Conservation (phyloP, 1,284 basidiomycete species). For the Tylopilus sp. region DNA sequence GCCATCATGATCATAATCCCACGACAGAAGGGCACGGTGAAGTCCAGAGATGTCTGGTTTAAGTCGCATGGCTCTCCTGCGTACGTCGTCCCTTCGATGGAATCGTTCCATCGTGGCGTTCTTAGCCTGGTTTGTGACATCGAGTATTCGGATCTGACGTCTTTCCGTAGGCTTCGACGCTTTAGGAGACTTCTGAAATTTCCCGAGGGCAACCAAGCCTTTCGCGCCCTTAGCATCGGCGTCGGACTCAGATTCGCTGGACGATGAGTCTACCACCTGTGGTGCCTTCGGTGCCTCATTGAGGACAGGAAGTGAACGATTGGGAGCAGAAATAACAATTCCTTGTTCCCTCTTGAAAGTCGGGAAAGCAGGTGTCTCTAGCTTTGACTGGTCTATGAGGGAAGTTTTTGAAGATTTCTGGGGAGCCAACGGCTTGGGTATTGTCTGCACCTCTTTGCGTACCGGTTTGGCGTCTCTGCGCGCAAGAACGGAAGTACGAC, state of each 20-base stretch:
- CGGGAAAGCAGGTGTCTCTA: slow-evolving; percentile 33
- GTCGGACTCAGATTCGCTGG: slow-evolving; percentile 50
- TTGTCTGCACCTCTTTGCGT: slow-evolving; percentile 26
- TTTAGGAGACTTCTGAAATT: slow-evolving; percentile 60
- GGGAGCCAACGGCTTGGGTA: slow-evolving; percentile 13
- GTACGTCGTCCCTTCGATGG: slow-evolving; percentile 57
- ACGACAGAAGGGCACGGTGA: slow-evolving; percentile 79
- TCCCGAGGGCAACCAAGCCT: slow-evolving; percentile 58
- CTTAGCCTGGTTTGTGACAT: slow-evolving; percentile 44
- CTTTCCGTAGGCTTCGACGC: slow-evolving; percentile 55
- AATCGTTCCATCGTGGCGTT: slow-evolving; percentile 49
- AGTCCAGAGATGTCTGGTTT: slow-evolving; percentile 81
- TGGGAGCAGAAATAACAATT: slow-evolving; percentile 16
- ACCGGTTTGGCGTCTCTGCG: slow-evolving; percentile 16
- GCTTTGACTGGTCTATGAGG: slow-evolving; percentile 36
- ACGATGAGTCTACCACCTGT: slow-evolving; percentile 33
- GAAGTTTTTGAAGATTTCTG: slow-evolving; percentile 25
- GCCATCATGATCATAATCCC: slow-evolving; percentile 77
- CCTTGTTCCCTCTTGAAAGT: slow-evolving; percentile 34
- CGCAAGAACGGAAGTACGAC: slow-evolving; percentile 10
- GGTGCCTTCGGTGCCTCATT: slow-evolving; percentile 23
- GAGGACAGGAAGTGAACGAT: slow-evolving; percentile 18
- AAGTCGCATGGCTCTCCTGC: slow-evolving; percentile 65
- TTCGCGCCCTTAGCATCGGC: slow-evolving; percentile 44
- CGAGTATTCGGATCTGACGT: slow-evolving; percentile 70